Percentiles rank a stretch among this genome's conserved stretches.
Conservation (phyloP, 1,284 basidiomycete genomes). For the Rhodotorula sp. region DNA sequence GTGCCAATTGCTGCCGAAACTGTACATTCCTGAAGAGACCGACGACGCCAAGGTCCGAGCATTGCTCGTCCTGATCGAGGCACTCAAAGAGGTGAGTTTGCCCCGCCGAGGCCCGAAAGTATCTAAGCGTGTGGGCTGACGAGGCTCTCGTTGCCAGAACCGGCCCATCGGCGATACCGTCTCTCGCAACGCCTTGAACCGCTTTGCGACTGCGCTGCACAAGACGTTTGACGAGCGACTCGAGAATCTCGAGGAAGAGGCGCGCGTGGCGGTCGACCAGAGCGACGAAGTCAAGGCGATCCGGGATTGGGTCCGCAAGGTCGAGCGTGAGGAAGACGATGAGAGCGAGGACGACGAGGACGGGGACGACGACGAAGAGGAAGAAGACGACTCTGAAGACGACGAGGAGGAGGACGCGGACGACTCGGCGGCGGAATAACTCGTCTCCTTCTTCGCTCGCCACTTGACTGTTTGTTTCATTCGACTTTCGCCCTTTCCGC, state of each 20-base stretch:
- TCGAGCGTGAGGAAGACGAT: conserved; percentile 15
- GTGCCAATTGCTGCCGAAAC: conserved; percentile 73
- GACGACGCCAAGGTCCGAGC: conserved; percentile 52
- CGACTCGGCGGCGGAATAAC: conserved; percentile 56
- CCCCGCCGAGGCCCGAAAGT: background rate
- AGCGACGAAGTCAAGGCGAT: conserved; percentile 13
- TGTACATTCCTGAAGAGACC: conserved; percentile 69
- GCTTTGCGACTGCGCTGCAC: conserved; percentile 29
- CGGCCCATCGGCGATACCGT: conserved; percentile 68
- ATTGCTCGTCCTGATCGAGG: conserved; percentile 32
- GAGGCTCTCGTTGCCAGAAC: conserved; percentile 55
- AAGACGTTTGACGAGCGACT: conserved; percentile 29
- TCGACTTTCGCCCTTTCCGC: too few species aligned
- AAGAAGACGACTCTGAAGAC: conserved; percentile 77
- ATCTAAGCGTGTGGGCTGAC: too few species aligned
- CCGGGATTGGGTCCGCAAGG: conserved; percentile 15
- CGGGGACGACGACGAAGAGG: conserved; percentile 10
- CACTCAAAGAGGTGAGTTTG: conserved; percentile 38
- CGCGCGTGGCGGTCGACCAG: conserved; percentile 17
- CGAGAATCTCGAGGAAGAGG: conserved; percentile 24
- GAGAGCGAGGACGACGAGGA: conserved; percentile 14
- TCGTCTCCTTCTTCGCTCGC: too few species aligned
- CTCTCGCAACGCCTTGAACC: conserved; percentile 66
- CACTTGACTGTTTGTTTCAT: too few species aligned
- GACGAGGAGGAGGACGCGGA: conserved; percentile 82